Evolutionary conservation across 2,329 filamentous ascomycete genomes (phyloP).

Genomic region (Davidsoniella eucalypti): DNA sequence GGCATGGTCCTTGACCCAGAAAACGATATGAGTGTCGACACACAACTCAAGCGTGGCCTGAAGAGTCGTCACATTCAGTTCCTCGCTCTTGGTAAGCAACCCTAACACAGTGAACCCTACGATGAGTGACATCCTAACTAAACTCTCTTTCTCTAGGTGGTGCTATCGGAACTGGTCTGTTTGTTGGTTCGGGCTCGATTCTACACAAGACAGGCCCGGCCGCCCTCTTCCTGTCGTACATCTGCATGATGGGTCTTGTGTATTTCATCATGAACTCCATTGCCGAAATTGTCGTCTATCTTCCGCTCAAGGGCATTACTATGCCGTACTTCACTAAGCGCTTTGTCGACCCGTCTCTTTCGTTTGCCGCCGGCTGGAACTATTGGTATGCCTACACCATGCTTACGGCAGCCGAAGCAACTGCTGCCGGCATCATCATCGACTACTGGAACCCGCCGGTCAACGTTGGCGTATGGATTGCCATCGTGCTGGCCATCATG

Average conservation of each 20-base stretch:
- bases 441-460: slow-evolving; percentile 41
- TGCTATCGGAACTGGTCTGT: slow-evolving; percentile 47
- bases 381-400: slow-evolving; percentile 48
- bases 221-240: slow-evolving; percentile 53
- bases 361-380: slow-evolving; percentile 43
- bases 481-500: slow-evolving; percentile 37
- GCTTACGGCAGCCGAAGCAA: slow-evolving; percentile 39
- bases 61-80: slow-evolving; percentile 46
- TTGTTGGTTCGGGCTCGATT: slow-evolving; percentile 43
- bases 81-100: slow-evolving; percentile 31
- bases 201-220: slow-evolving; percentile 42
- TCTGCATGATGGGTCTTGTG: slow-evolving; percentile 36
- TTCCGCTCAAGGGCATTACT: slow-evolving; percentile 39
- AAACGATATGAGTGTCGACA: slow-evolving; percentile 15
- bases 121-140: background rate
- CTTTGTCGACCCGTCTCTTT: slow-evolving; percentile 37
- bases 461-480: slow-evolving; percentile 41
- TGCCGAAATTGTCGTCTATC: slow-evolving; percentile 37
- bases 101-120: background rate
- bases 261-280: slow-evolving; percentile 38
- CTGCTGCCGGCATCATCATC: slow-evolving; percentile 40
- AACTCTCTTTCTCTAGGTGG: slow-evolving; percentile 19
- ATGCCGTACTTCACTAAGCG: slow-evolving; percentile 39
- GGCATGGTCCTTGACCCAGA: slow-evolving; percentile 11
- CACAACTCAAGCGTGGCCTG: slow-evolving; percentile 37